Percentiles rank a stretch among this genome's conserved stretches.
These are phyloP conservation scores for Colletotrichum sp. DNA, from an alignment of 2,329 filamentous ascomycete species.

Conservation along the genomic window DNA sequence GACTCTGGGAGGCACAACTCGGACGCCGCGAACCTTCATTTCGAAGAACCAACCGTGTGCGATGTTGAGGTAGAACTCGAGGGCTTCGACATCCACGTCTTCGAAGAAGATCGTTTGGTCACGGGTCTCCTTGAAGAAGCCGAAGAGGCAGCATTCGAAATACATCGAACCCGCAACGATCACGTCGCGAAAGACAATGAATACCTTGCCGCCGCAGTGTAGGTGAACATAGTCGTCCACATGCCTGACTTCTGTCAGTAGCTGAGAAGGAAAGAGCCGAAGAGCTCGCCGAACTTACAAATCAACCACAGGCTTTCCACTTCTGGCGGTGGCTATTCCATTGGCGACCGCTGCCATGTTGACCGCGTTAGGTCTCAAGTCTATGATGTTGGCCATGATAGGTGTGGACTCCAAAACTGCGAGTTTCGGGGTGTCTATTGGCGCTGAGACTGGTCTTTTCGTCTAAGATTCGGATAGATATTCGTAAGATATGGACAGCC, in stretches of 20 bases:
- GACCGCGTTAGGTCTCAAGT: background rate
- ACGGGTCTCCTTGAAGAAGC: conserved; percentile 7
- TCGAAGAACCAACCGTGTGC: conserved; percentile 17
- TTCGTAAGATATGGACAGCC: background rate
- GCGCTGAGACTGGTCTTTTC: background rate
- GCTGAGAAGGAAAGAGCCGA: background rate
- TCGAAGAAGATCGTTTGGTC: background rate
- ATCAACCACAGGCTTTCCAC: background rate
- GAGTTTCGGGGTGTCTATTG: background rate
- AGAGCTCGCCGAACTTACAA: background rate
- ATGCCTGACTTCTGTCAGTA: background rate
- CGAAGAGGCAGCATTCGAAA: background rate
- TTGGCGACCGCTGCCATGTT: background rate
- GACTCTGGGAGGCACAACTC: background rate
- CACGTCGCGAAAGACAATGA: conserved; percentile 12
- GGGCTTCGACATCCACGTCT: background rate
- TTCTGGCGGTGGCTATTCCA: background rate
- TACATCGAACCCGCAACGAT: conserved; percentile 8
- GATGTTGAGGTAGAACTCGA: conserved; percentile 6
- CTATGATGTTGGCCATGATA: background rate
- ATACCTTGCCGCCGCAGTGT: background rate
- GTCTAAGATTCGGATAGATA: background rate
- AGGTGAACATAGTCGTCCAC: background rate
- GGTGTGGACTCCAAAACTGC: background rate
- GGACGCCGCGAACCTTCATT: conserved; percentile 6